phyloP scores from a whole-genome alignment of 169 alveolate genomes.

The Eimeria acervulina region DNA sequence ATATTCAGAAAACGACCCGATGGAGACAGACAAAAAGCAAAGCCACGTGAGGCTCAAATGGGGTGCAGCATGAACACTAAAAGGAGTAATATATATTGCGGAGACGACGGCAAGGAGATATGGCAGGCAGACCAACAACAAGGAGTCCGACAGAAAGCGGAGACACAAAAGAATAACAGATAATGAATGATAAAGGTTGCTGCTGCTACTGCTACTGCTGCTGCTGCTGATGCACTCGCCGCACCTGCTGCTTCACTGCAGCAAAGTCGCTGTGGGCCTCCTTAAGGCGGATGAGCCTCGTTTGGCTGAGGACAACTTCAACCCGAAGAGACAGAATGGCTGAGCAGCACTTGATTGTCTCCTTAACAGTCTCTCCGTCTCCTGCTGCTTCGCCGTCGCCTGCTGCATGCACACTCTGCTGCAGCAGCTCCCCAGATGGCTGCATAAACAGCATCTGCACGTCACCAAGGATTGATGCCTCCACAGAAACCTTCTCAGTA shows the following conservation, averaged over 20 bases:
- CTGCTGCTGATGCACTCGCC: not conserved
- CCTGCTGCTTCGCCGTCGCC: constrained; percentile 19
- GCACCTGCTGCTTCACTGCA: constrained; percentile 48
- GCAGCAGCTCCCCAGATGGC: constrained; percentile 36
- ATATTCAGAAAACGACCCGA: no score
- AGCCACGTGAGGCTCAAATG: no score
- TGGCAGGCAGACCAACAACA: no score
- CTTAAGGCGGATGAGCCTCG: not conserved
- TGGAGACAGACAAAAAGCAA: no score
- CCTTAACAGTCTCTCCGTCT: not conserved
- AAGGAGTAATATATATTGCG: no score
- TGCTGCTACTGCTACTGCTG: no score
- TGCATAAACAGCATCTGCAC: not conserved
- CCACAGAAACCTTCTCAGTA: not conserved
- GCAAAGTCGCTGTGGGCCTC: constrained; percentile 24
- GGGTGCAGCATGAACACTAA: no score
- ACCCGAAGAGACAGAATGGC: not conserved
- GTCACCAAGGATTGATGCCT: constrained; percentile 27
- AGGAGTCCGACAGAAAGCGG: no score
- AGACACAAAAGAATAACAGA: no score
- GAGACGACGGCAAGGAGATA: no score
- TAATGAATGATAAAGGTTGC: no score
- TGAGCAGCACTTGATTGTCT: constrained; percentile 25
- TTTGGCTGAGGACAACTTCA: constrained; percentile 4
- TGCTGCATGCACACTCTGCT: not conserved